Base-by-base conservation (phyloP, 1,284 basidiomycete species). In the Spongiforma sp. region DNA sequence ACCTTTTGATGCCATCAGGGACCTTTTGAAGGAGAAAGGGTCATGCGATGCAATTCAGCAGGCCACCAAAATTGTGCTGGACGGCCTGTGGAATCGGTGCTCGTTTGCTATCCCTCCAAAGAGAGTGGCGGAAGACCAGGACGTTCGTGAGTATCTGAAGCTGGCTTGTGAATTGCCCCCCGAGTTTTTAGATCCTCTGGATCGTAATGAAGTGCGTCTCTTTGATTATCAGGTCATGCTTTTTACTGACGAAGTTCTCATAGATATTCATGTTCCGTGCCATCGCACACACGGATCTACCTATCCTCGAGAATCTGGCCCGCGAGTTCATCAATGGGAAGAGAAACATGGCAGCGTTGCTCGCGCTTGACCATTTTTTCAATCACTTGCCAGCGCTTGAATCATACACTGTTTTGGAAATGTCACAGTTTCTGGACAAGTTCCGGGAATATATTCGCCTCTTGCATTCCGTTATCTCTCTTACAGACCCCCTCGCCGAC, bases 1-100 rank as follows among this genome's bases (percentile, higher is more conserved):
- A 3, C 74, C 71, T 2, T 43, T 83, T 2, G 79, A 85, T 28
- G 89, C 86, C 0, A 83, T 89, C 37, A 68, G 69, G 6, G 70
- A 84, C 3, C 77, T 88, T 48, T 67, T 88, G 24, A 70, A 74
- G 56, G 82, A 83, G 56, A 63, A 43, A 2, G 41, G 60, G 1
- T 77, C 75, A n/a, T 39, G 46, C 6, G n/a, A 66, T 1, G 80
- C 81, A 8, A 68, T 75, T 32, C 67, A 66, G 28, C 73, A 73
- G 52, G 84, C 71, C 2, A 63, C 72, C n/a, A 62, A 73, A 19
- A 77, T 68, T 57, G 60, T 75, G 19, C 33, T 77, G 34, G 68
- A 74, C 2, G 53, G 57, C 14, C 48, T 75, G 32, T 77, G 74
- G 75, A 63, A 36, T 11, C 60, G 61, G 14, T 74, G 65, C 28